Percentiles rank a stretch among this genome's conserved stretches.
phyloP scores from a whole-genome alignment of 495 filamentous ascomycete genomes.

The Cercophora sp. region DNA sequence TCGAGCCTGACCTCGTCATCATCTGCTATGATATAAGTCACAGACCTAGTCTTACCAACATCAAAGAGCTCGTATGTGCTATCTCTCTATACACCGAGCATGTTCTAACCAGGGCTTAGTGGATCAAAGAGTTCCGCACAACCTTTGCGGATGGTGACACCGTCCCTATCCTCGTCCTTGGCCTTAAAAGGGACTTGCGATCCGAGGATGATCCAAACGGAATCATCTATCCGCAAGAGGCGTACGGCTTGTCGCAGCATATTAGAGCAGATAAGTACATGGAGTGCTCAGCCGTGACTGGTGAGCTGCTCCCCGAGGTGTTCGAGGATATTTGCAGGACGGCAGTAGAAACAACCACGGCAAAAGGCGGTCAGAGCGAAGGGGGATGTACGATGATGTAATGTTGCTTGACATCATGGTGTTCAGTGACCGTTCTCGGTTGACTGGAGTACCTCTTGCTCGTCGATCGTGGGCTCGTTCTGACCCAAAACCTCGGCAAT shows the following conservation, averaged over 20 bases:
- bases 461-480: constrained; percentile 20
- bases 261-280: constrained; percentile 83
- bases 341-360: constrained; percentile 58
- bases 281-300: constrained; percentile 86
- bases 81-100: constrained; percentile 4
- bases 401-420: not conserved
- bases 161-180: constrained; percentile 72
- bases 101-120: constrained; percentile 44
- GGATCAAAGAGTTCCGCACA: constrained; percentile 62
- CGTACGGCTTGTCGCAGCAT: constrained; percentile 70
- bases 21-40: constrained; percentile 79
- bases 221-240: constrained; percentile 70
- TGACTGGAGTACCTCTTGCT: constrained; percentile 24
- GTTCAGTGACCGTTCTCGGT: constrained; percentile 27
- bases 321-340: constrained; percentile 74
- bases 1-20: constrained; percentile 68
- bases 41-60: constrained; percentile 57
- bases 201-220: constrained; percentile 58
- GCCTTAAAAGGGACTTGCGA: constrained; percentile 77
- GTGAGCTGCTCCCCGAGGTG: constrained; percentile 67
- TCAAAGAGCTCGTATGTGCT: constrained; percentile 53
- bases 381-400: constrained; percentile 40
- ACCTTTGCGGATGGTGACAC: constrained; percentile 57
- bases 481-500: constrained; percentile 39
- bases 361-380: constrained; percentile 41